Percentiles rank a stretch among this genome's conserved stretches.
Evolutionary conservation across 805 yeast species (phyloP).

Genomic region (Myxozyma neglecta): DNA sequence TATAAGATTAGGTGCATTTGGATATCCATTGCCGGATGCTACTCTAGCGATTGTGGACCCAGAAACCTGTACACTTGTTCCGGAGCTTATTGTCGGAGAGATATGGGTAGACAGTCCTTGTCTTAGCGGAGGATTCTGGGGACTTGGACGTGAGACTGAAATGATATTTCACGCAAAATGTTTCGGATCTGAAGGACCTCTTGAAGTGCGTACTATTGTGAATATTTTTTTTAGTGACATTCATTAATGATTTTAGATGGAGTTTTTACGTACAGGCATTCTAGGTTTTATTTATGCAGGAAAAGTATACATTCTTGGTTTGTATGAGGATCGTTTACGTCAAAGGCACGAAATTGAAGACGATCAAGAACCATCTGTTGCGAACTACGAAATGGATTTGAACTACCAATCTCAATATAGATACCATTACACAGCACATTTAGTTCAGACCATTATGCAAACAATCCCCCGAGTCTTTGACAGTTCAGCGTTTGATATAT

Average conservation of each 20-base stretch:
- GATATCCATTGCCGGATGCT: constrained; percentile 92
- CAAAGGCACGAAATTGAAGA: constrained; percentile 50
- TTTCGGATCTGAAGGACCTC: constrained; percentile 63
- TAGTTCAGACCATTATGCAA: constrained; percentile 79
- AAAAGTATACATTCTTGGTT: constrained; percentile 81
- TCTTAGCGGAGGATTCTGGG: constrained; percentile 87
- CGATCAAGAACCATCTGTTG: constrained; percentile 33
- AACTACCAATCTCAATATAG: constrained; percentile 39
- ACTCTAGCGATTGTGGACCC: constrained; percentile 93
- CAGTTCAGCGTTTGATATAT: constrained; percentile 86
- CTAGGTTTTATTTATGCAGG: constrained; percentile 88
- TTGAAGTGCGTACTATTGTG: constrained; percentile 45
- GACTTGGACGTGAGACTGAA: constrained; percentile 62
- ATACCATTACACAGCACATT: constrained; percentile 84
- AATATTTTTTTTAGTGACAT: background rate
- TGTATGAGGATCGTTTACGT: constrained; percentile 86
- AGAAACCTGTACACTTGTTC: constrained; percentile 73
- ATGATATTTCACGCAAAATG: constrained; percentile 81
- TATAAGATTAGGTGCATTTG: constrained; percentile 84
- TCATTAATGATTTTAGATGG: constrained; percentile 43
- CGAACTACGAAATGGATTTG: background rate
- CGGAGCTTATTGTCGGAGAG: constrained; percentile 84
- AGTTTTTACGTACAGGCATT: constrained; percentile 85
- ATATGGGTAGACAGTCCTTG: constrained; percentile 97
- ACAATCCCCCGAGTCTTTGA: constrained; percentile 81